Base-by-base conservation (phyloP, 2,329 filamentous ascomycete genomes). In the Eutypa lata region DNA sequence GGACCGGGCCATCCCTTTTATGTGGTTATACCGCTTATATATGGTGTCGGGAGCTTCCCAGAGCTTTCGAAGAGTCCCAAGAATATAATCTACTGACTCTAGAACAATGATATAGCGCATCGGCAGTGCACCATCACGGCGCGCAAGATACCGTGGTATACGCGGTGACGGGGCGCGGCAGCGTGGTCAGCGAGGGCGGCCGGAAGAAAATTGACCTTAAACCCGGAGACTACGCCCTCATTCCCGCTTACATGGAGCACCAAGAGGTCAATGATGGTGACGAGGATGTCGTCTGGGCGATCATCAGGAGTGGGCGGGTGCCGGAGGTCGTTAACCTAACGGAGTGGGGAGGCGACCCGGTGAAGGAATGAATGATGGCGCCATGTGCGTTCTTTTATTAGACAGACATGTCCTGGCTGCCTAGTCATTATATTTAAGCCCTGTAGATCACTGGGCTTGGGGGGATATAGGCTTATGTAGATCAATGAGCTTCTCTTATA, bases 251-350 rank as follows among this genome's bases (percentile, higher is more conserved):
- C 55, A 70, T 73, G 48, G 77, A 82, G 61, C 79, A 82, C 61
- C 77, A 81, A 62, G 80, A 82, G 62, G 73, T 80, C 47, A 82
- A 83, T 56, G 76, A 82, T 42, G 72, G 74, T 13, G 78, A 81
- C 53, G 76, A 78, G 52, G 77, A 81, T 46, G 70, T 80, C 0
- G 72, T 79, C 13, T 82, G 79, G 77, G 73, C 76, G 14, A 81
- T 82, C 54, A 74, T 76, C 4, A 63, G 79, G 14, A 76, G 74
- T 43, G 78, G 78, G 3, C 63, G 72, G 22, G 69, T 71, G 24
- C 77, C 78, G 1, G 69, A 75, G 22, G 77, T 80, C 1, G 70
- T 73, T n/a, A 80, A 80, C 54, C 61, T 80, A 18, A 69, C 74
- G 14, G 72, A 69, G 0, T 81, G 77, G 77, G 71, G 72, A 7